phyloP scores from a whole-genome alignment of 176 grass and related monocot species.

The barley (Hordeum vulgare) region DNA sequence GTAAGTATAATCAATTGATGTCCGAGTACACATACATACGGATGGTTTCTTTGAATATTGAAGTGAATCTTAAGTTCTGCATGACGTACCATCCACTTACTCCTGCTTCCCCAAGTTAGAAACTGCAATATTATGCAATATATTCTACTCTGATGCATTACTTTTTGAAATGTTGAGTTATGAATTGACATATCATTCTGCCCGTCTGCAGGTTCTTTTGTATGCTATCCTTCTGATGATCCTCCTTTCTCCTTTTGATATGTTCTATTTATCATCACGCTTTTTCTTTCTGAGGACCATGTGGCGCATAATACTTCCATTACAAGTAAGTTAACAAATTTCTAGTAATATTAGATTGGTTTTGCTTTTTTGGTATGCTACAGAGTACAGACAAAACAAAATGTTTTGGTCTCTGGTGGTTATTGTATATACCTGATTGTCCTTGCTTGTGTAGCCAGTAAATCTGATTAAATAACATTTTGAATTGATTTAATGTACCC shows the following conservation, averaged over 20 bases:
- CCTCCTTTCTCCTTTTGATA: slow-evolving; percentile 95
- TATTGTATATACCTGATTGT: slow-evolving; percentile 4
- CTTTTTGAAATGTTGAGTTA: background rate
- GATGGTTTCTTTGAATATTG: background rate
- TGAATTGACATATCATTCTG: slow-evolving; percentile 8
- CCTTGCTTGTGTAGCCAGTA: background rate
- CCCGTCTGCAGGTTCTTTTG: slow-evolving; percentile 62
- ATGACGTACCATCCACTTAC: background rate
- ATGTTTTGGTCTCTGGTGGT: background rate
- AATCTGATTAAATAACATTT: background rate
- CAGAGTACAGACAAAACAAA: slow-evolving; percentile 1
- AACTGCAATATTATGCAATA: background rate
- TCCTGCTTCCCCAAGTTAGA: background rate
- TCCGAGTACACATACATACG: background rate
- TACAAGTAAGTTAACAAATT: slow-evolving; percentile 63
- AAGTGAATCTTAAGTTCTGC: background rate
- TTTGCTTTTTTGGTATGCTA: slow-evolving; percentile 15
- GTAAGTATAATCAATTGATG: background rate
- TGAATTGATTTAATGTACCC: background rate
- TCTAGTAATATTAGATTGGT: background rate
- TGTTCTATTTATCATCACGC: slow-evolving; percentile 85
- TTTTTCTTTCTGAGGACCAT: slow-evolving; percentile 85
- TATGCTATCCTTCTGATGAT: slow-evolving; percentile 72
- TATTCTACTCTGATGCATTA: background rate
- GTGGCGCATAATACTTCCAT: slow-evolving; percentile 86